Evolutionary conservation across 1,284 basidiomycete species (phyloP), one percentile per base, ranked within the genome.

Genomic region (Tetrapyrgos nigripes): DNA sequence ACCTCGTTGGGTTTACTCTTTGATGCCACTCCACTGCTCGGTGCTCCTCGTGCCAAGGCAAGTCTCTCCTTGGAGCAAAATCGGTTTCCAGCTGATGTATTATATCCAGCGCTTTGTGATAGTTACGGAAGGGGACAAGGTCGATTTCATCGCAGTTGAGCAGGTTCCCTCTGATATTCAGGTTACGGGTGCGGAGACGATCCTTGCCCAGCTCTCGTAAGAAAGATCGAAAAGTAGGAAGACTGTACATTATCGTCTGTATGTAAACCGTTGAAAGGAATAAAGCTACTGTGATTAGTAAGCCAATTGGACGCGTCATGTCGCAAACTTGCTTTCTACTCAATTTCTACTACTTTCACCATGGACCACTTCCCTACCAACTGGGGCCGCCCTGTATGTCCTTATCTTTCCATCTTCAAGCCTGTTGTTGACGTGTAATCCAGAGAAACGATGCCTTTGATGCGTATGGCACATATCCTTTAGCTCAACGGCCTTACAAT

Each of bases 331-430:
- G 6, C 37, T 33, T 33, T 33, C 31, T 14, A 33, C 31, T 33
- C 28, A 26, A 31, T 47, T 52, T 60, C 50, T 53, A 43, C 17
- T 35, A 26, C 24, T 53, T 27, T 56, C 48, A 63, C 70, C 67
- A 92, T 92, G 91, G 89, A 92, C 70, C 90, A 92, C 74, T 90
- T 90, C 76, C 88, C 91, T 44, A 86, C 84, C 37, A 90, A 87
- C 79, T 92, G 91, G 91, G 90, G 90, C 31, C 81, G 87, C 44
- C 91, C 89, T 45, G 91, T 91, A 70, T 64, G 89, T 74, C 33
- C 29, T 33, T 31, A 21, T 23, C 43, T 17, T 29, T n/a, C 43
- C 6, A 4, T 6, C 1, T 27, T 8, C 26, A 47, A 5, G 14
- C n/a, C 21, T 53, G 19, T 45, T 37, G 14, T 29, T 50, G 28